phyloP scores from a whole-genome alignment of 164 flowering plant genomes.

The Dillenia suffruticosa region DNA sequence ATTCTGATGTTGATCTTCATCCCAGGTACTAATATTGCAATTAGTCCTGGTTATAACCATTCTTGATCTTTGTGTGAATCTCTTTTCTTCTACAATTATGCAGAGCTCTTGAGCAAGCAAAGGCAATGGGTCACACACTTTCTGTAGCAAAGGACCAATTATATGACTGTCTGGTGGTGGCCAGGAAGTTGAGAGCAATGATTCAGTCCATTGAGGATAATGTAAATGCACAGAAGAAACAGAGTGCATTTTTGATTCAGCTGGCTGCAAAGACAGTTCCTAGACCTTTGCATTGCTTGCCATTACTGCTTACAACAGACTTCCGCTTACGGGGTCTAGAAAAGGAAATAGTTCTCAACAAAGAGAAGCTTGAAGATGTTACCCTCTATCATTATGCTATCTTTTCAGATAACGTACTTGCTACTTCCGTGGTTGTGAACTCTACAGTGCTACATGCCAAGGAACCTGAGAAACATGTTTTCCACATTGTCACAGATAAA shows the following conservation, averaged over 20 bases:
- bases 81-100: conserved; percentile 4
- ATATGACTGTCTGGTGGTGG: conserved; percentile 60
- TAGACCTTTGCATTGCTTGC: conserved; percentile 77
- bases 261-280: conserved; percentile 92
- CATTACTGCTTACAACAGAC: conserved; percentile 70
- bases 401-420: conserved; percentile 95
- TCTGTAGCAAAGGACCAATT: conserved; percentile 76
- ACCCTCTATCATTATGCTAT: conserved; percentile 89
- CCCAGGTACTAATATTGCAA: conserved; percentile 44
- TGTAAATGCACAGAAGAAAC: conserved; percentile 55
- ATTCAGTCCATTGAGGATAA: conserved; percentile 72
- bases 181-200: conserved; percentile 87
- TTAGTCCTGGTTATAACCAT: conserved; percentile 7
- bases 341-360: conserved; percentile 22
- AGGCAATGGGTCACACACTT: conserved; percentile 80
- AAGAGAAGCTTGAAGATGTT: conserved; percentile 62
- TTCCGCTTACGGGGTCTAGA: conserved; percentile 41
- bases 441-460: conserved; percentile 68
- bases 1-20: conserved; percentile 70
- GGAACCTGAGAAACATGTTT: conserved; percentile 92
- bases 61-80: conserved; percentile 2
- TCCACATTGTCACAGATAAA: conserved; percentile 89
- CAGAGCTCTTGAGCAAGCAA: conserved; percentile 86
- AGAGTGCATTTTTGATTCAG: conserved; percentile 81
- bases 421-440: conserved; percentile 93